phyloP scores from a whole-genome alignment of 1,139 yeast species.

The Schwanniomyces etchellsii region DNA sequence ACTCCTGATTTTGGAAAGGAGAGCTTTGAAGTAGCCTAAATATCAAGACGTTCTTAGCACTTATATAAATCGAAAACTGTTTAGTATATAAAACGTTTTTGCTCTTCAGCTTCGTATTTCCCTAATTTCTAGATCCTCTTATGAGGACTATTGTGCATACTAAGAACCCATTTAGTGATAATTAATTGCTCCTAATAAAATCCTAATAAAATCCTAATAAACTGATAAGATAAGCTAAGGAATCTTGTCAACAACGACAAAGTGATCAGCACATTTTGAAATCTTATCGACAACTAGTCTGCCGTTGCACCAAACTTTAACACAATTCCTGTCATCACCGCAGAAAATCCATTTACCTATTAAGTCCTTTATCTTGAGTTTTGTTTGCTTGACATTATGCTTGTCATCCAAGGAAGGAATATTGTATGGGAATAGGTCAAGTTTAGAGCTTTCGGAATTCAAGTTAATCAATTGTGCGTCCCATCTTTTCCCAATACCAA shows the following conservation, averaged over 20 bases:
- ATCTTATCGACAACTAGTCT: constrained; percentile 42
- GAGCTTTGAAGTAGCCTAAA: constrained; percentile 14
- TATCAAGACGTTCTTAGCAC: too few species aligned
- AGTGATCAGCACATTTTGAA: neutral
- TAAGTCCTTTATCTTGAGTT: constrained; percentile 42
- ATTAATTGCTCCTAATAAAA: too few species aligned
- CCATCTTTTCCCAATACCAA: constrained; percentile 70
- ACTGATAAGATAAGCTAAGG: neutral
- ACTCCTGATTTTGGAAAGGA: constrained; percentile 23
- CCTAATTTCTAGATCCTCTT: too few species aligned
- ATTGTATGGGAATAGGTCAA: constrained; percentile 78
- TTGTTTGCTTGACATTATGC: neutral
- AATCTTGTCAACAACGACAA: neutral
- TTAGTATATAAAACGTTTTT: too few species aligned
- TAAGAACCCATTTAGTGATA: too few species aligned
- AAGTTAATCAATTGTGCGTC: constrained; percentile 80
- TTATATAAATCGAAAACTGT: too few species aligned
- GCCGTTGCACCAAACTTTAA: constrained; percentile 81
- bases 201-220: too few species aligned
- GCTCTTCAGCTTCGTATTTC: too few species aligned
- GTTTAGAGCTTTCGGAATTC: constrained; percentile 41
- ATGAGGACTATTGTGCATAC: too few species aligned
- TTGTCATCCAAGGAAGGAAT: constrained; percentile 14
- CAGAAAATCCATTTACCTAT: constrained; percentile 89
- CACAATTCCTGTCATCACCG: constrained; percentile 89